A percentile compares a stretch with the other conserved stretches of the same genome.
These are phyloP conservation scores for Taphrina pruni DNA, from an alignment of 1,139 yeast species.

Conservation along the genomic window DNA sequence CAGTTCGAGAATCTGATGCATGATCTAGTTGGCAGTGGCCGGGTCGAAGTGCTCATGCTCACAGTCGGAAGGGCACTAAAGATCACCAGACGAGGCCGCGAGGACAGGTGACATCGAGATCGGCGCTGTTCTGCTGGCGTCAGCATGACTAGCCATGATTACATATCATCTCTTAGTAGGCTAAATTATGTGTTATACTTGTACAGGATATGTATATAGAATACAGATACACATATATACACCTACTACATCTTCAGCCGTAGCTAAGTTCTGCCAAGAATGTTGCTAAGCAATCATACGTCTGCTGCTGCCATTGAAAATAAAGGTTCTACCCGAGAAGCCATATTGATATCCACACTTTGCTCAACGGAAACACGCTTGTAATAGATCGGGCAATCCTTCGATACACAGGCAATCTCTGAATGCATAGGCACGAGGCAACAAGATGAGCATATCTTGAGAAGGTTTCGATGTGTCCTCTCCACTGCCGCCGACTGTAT, in stretches of 20 bases:
- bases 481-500: constrained; percentile 44
- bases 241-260: background rate
- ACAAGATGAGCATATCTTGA: constrained; percentile 51
- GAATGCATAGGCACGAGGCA: constrained; percentile 47
- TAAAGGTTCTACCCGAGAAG: background rate
- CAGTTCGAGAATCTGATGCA: constrained; percentile 29
- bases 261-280: no score
- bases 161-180: no score
- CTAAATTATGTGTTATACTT: no score
- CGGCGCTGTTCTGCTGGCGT: background rate
- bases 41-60: constrained; percentile 27
- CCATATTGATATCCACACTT: constrained; percentile 18
- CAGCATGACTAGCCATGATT: no score
- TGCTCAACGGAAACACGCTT: constrained; percentile 48
- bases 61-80: constrained; percentile 32
- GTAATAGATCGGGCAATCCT: constrained; percentile 57
- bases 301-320: background rate
- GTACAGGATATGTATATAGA: background rate
- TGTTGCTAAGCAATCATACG: background rate
- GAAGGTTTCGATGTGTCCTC: constrained; percentile 48
- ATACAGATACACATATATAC: background rate
- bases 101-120: constrained; percentile 3
- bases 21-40: constrained; percentile 33
- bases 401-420: constrained; percentile 52
- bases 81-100: constrained; percentile 35